Evolutionary conservation across 331 rosid species (phyloP).

Genomic region (Malus hybrid): DNA sequence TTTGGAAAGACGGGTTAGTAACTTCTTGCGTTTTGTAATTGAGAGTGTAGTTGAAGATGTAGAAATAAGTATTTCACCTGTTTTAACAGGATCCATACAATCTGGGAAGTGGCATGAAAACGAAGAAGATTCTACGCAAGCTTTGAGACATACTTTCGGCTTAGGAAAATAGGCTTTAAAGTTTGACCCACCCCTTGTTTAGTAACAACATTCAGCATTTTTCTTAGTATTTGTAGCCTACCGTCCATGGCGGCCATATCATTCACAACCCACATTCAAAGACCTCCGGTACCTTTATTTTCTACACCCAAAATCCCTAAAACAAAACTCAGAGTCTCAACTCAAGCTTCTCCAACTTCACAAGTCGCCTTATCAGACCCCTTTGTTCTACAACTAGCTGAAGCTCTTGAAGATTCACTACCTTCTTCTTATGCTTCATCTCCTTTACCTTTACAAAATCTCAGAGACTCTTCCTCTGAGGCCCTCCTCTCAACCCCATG

Average conservation of each 20-base stretch:
- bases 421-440: slow-evolving; percentile 11
- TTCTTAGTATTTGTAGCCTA: background rate
- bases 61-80: no score
- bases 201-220: no score
- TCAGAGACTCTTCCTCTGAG: slow-evolving; percentile 50
- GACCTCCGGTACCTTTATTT: slow-evolving; percentile 19
- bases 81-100: no score
- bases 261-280: slow-evolving; percentile 28
- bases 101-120: no score
- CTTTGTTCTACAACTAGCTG: slow-evolving; percentile 80
- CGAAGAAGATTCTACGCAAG: no score
- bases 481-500: slow-evolving; percentile 74
- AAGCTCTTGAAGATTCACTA: slow-evolving; percentile 70
- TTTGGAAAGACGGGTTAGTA: no score
- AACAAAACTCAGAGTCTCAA: slow-evolving; percentile 24
- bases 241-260: slow-evolving; percentile 38
- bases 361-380: slow-evolving; percentile 55
- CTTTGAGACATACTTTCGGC: no score
- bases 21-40: no score
- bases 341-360: slow-evolving; percentile 27
- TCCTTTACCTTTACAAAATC: slow-evolving; percentile 54
- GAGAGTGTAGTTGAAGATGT: no score
- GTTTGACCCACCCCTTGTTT: no score
- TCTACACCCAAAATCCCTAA: slow-evolving; percentile 15
- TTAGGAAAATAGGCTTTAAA: no score